Conservation (phyloP, 441 rosid genomes). For the Melastoma candidum region DNA sequence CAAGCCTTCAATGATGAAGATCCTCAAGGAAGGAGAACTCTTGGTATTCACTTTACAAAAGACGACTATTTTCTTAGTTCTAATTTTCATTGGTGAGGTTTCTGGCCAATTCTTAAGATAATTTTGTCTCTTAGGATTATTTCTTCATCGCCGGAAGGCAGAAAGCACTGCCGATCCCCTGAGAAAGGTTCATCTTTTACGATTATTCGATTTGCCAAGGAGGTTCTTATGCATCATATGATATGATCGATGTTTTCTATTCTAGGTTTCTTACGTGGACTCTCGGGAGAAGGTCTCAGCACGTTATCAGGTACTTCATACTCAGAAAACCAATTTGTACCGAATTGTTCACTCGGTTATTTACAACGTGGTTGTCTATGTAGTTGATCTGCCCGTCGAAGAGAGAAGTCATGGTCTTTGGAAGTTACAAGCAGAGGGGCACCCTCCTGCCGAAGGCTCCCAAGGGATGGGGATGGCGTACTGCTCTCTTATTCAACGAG, state of each 20-base stretch:
- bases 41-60: conserved; percentile 38
- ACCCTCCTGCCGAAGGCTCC: conserved; percentile 95
- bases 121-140: conserved; percentile 47
- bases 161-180: conserved; percentile 50
- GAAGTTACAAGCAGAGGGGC: conserved; percentile 78
- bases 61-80: conserved; percentile 5
- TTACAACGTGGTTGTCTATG: neutral
- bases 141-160: conserved; percentile 88
- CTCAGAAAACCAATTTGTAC: neutral
- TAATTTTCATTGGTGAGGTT: neutral
- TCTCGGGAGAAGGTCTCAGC: conserved; percentile 91
- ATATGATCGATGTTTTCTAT: conserved; percentile 2
- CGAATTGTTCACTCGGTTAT: neutral
- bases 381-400: conserved; percentile 94
- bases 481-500: conserved; percentile 81
- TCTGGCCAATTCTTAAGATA: neutral
- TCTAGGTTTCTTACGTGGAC: conserved; percentile 79
- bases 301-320: conserved; percentile 65
- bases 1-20: conserved; percentile 95
- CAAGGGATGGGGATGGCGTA: conserved; percentile 99
- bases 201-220: neutral
- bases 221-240: neutral
- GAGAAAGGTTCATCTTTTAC: conserved; percentile 41
- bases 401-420: conserved; percentile 86
- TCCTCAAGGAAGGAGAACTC: conserved; percentile 93